phyloP scores from a whole-genome alignment of 148 eudicot species.

The Fallopia convolvulus region DNA sequence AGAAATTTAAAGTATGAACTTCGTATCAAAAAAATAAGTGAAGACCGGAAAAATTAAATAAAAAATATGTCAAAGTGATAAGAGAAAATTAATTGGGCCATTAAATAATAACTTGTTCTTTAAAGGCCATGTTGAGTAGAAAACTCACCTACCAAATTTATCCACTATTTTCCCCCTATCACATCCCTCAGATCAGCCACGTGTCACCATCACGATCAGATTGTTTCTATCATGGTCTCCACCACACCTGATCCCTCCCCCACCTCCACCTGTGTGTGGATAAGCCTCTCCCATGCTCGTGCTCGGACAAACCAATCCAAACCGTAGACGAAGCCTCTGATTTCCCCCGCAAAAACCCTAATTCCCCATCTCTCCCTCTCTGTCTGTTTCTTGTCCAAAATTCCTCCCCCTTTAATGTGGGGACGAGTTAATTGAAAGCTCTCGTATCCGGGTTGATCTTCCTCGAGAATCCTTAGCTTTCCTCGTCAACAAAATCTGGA shows the following conservation, averaged over 20 bases:
- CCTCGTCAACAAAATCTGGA: constrained; percentile 32
- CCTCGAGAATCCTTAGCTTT: constrained; percentile 1
- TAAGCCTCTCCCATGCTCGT: not conserved
- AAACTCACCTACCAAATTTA: no score
- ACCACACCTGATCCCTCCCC: constrained; percentile 3
- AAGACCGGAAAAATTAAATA: no score
- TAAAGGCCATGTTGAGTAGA: no score
- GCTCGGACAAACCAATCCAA: not conserved
- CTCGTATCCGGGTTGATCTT: not conserved
- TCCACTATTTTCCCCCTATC: not conserved
- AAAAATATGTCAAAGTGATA: no score
- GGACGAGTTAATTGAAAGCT: not conserved
- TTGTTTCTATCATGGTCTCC: not conserved
- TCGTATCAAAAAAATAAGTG: no score
- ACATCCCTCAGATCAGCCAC: not conserved
- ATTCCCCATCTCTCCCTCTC: not conserved
- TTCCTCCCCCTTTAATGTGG: not conserved
- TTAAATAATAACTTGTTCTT: no score
- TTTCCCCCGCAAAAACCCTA: not conserved
- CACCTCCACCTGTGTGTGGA: not conserved
- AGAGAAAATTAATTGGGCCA: no score
- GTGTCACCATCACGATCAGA: not conserved
- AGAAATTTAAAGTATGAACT: no score
- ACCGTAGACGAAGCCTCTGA: not conserved
- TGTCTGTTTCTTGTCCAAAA: constrained; percentile 6